phyloP scores from a whole-genome alignment of 2,329 filamentous ascomycete genomes.

The Clarireedia monteithiana region DNA sequence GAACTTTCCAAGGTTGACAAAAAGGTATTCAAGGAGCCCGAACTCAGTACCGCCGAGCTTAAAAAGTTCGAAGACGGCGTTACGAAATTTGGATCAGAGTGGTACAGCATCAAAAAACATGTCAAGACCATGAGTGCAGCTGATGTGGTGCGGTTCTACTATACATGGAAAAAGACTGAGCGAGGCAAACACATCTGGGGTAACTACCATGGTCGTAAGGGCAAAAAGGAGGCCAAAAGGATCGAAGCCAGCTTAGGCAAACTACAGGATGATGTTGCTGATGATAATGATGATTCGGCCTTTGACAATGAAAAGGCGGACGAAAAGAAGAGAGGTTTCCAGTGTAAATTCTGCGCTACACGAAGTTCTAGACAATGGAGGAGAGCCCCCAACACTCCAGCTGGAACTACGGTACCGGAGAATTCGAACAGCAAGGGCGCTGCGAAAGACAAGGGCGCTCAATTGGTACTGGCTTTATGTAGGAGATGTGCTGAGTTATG shows the following conservation, averaged over 20 bases:
- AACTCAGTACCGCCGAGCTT: conserved; percentile 66
- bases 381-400: conserved; percentile 69
- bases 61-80: conserved; percentile 93
- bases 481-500: conserved; percentile 86
- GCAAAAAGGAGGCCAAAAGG: conserved; percentile 77
- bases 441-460: conserved; percentile 66
- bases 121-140: conserved; percentile 75
- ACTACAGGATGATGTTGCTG: conserved; percentile 83
- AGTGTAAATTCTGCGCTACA: conserved; percentile 87
- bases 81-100: conserved; percentile 82
- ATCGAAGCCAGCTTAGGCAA: conserved; percentile 65
- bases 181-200: conserved; percentile 86
- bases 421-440: conserved; percentile 54
- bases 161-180: conserved; percentile 94
- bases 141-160: conserved; percentile 86
- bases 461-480: conserved; percentile 76
- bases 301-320: conserved; percentile 80
- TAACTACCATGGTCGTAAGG: conserved; percentile 77
- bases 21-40: conserved; percentile 74
- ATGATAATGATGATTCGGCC: conserved; percentile 89
- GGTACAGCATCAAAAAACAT: conserved; percentile 73
- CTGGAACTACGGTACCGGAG: conserved; percentile 60
- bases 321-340: conserved; percentile 72
- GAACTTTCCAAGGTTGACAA: conserved; percentile 61
- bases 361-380: conserved; percentile 84